A percentile compares a stretch with the other conserved stretches of the same genome.
These are phyloP conservation scores for Microascus cirrosus DNA, from an alignment of 2,329 filamentous ascomycete genomes.

Conservation along the genomic window DNA sequence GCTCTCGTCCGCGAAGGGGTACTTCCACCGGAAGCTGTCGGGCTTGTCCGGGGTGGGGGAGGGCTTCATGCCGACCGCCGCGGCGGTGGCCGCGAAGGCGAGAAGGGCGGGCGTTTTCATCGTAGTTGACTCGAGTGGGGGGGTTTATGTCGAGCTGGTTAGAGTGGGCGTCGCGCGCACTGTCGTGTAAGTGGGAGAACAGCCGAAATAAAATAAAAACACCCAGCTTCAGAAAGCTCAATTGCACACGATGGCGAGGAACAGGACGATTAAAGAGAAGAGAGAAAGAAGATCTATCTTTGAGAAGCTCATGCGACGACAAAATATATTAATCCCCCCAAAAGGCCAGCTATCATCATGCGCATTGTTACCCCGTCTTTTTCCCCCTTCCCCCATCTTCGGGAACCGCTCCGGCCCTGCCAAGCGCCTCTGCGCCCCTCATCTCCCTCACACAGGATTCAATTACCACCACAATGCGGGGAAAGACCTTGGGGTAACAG, in stretches of 20 bases:
- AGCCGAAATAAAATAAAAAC: neutral
- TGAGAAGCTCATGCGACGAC: neutral
- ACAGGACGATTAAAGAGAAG: neutral
- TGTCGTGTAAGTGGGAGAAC: neutral
- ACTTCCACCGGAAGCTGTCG: constrained; percentile 26
- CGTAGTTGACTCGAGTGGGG: too few species aligned
- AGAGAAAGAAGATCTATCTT: neutral
- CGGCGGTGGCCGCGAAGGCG: constrained; percentile 9
- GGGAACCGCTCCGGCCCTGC: neutral
- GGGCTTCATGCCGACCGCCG: constrained; percentile 15
- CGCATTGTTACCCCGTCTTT: neutral
- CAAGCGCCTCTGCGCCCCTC: neutral
- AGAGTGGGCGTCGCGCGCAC: neutral
- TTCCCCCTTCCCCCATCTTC: neutral
- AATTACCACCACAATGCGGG: neutral
- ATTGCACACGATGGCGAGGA: neutral
- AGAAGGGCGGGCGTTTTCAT: neutral
- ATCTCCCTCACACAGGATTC: neutral
- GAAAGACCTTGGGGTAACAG: neutral
- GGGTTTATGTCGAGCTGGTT: neutral
- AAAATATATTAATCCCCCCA: neutral
- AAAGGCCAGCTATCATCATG: neutral
- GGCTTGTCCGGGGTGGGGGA: constrained; percentile 20
- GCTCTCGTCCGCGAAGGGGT: constrained; percentile 23
- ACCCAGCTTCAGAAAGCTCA: neutral